Percentiles rank a stretch among this genome's conserved stretches.
Evolutionary conservation across 345 rosid species (phyloP).

Genomic region (Corymbia maculata): DNA sequence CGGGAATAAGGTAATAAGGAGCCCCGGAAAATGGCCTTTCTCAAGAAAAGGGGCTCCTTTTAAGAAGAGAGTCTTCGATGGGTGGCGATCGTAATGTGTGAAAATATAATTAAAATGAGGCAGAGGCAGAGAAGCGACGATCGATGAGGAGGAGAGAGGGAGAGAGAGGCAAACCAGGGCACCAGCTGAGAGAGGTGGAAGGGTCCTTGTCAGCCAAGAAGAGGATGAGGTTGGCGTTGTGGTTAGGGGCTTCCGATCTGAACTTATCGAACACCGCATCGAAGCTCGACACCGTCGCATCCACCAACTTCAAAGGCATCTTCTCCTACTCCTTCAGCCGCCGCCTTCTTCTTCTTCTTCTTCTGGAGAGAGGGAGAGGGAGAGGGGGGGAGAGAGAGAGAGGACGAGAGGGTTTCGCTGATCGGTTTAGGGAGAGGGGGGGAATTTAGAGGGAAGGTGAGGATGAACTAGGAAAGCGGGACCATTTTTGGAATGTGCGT

Average conservation of each 20-base stretch:
- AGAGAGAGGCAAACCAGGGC: constrained; percentile 41
- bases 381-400: neutral
- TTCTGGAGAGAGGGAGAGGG: neutral
- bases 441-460: neutral
- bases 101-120: neutral
- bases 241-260: constrained; percentile 36
- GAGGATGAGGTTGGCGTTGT: constrained; percentile 61
- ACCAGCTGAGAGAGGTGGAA: constrained; percentile 69
- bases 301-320: constrained; percentile 49
- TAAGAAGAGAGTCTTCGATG: neutral
- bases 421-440: neutral
- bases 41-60: neutral
- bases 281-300: constrained; percentile 48
- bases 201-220: constrained; percentile 83
- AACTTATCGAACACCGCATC: constrained; percentile 38
- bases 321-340: neutral
- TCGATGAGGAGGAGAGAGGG: neutral
- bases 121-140: neutral
- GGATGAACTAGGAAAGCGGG: neutral
- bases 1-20: neutral
- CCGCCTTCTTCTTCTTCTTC: neutral
- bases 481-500: neutral
- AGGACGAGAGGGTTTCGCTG: neutral
- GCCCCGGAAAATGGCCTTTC: neutral
- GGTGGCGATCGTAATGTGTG: neutral